Percentiles rank a stretch among this genome's conserved stretches.
Evolutionary conservation across 2,329 filamentous ascomycete genomes (phyloP).

Genomic region (Fusarium sp.): DNA sequence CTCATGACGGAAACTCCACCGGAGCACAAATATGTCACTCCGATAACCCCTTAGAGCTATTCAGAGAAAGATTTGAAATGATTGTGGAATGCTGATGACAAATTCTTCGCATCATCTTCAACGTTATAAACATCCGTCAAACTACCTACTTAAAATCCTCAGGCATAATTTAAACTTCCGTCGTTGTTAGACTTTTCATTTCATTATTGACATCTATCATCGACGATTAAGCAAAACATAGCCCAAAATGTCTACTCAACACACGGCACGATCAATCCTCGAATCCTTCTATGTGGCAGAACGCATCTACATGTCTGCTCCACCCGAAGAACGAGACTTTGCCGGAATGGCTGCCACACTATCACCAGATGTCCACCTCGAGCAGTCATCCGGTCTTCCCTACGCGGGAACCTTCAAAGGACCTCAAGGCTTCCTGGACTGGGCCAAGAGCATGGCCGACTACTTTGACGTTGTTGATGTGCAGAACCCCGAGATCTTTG

Average conservation of each 20-base stretch:
- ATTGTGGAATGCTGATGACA: background rate
- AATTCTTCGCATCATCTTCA: background rate
- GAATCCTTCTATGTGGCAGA: constrained; percentile 51
- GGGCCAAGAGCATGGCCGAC: constrained; percentile 46
- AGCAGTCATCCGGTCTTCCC: constrained; percentile 50
- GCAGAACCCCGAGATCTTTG: constrained; percentile 47
- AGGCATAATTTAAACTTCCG: background rate
- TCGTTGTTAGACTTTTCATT: background rate
- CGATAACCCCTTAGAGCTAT: constrained; percentile 23
- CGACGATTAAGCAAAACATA: background rate
- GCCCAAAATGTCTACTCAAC: constrained; percentile 8
- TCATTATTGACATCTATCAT: too few relatives aligned
- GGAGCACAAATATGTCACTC: background rate
- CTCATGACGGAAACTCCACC: constrained; percentile 12
- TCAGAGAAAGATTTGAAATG: background rate
- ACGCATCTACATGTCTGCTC: constrained; percentile 47
- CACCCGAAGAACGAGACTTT: constrained; percentile 47
- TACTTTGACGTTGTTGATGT: constrained; percentile 47
- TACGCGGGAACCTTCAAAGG: constrained; percentile 49
- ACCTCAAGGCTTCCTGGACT: constrained; percentile 47
- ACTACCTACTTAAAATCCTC: background rate
- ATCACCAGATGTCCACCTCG: constrained; percentile 40
- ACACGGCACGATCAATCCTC: constrained; percentile 45
- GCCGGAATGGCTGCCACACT: constrained; percentile 44
- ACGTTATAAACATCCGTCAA: background rate